phyloP scores from a whole-genome alignment of 352 stramenopile species.

The Blastocystis sp. region DNA sequence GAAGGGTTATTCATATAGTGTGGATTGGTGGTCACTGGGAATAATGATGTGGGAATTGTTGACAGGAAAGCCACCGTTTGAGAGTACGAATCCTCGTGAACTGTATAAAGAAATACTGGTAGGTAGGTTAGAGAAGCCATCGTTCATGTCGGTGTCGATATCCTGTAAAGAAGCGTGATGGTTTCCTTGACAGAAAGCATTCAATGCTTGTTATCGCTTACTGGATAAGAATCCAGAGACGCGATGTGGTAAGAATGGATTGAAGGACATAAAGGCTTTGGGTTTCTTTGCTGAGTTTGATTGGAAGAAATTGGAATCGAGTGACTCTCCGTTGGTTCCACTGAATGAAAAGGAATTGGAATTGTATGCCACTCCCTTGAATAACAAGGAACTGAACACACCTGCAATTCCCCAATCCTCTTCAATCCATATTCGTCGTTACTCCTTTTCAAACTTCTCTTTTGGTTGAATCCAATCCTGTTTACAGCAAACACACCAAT shows the following conservation, averaged over 20 bases:
- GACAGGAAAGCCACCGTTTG: conserved; percentile 72
- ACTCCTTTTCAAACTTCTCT: no score
- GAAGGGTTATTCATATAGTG: conserved; percentile 69
- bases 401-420: no score
- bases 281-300: conserved; percentile 74
- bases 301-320: conserved; percentile 66
- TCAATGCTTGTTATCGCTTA: conserved; percentile 61
- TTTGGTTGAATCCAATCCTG: no score
- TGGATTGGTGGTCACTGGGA: conserved; percentile 76
- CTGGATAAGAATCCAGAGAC: conserved; percentile 73
- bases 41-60: conserved; percentile 79
- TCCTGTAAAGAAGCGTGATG: conserved; percentile 70
- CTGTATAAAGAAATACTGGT: conserved; percentile 22
- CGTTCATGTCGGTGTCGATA: conserved; percentile 42
- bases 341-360: no score
- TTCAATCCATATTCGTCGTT: no score
- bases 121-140: conserved; percentile 8
- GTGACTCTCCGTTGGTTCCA: no score
- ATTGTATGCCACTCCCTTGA: no score
- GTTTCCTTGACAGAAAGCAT: conserved; percentile 62
- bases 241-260: conserved; percentile 71
- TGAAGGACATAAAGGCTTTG: conserved; percentile 71
- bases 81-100: conserved; percentile 66
- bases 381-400: no score
- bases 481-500: background rate